Percentiles rank a stretch among this genome's conserved stretches.
Evolutionary conservation across 495 filamentous ascomycete genomes (phyloP).

Genomic region (Neurospora sp.): DNA sequence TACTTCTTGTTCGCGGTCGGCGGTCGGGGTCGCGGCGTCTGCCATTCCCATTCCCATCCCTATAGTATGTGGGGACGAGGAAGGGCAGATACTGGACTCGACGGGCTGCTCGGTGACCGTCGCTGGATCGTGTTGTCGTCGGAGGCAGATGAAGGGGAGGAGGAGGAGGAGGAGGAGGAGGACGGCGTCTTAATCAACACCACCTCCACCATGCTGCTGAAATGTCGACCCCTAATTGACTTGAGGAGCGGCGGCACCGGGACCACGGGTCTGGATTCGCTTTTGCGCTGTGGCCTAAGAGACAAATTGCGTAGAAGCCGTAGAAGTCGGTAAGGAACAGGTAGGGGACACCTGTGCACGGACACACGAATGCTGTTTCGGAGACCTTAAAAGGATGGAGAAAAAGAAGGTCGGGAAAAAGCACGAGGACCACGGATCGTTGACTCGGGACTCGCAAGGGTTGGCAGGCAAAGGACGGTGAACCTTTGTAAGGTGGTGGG

Average conservation of each 20-base stretch:
- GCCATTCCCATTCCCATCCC: constrained; percentile 15
- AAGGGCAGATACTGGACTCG: background rate
- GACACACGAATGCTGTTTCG: background rate
- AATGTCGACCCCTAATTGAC: background rate
- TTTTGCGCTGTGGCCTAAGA: background rate
- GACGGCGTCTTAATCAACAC: background rate
- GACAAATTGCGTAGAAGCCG: background rate
- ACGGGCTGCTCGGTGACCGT: background rate
- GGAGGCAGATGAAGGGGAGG: background rate
- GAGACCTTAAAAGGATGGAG: background rate
- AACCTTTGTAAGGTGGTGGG: background rate
- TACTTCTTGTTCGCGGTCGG: background rate
- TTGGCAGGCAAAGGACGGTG: background rate
- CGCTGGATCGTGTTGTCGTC: background rate
- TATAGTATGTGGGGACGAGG: background rate
- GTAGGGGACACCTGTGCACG: background rate
- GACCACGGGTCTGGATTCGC: background rate
- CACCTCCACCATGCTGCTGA: background rate
- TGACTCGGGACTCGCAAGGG: background rate
- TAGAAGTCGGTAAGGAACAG: background rate
- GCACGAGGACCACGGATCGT: background rate
- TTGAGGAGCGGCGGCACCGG: background rate
- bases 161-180: background rate
- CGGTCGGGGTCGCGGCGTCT: constrained; percentile 1
- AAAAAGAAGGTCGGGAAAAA: background rate